These are phyloP conservation scores for Melocanna baccifera DNA, from an alignment of 176 grass and related monocot genomes.

Conservation along the genomic window DNA sequence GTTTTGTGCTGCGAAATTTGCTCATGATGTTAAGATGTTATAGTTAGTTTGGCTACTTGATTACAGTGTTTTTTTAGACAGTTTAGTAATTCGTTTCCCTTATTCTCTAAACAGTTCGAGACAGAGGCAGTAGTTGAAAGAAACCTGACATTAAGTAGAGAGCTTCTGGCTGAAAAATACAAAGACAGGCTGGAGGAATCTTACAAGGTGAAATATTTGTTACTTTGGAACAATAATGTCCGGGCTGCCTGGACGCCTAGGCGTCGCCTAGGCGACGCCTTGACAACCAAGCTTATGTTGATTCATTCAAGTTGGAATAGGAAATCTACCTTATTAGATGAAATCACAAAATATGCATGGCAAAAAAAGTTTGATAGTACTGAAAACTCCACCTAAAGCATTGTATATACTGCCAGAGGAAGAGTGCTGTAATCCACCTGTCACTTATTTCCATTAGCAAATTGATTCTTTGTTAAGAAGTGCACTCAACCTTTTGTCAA, in stretches of 20 bases:
- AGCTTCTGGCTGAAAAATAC: slow-evolving; percentile 73
- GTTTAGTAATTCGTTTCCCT: slow-evolving; percentile 8
- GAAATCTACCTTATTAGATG: neutral
- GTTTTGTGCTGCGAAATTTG: slow-evolving; percentile 39
- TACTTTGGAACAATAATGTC: slow-evolving; percentile 18
- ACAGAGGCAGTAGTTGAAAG: slow-evolving; percentile 73
- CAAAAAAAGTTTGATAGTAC: neutral
- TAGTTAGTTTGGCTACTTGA: neutral
- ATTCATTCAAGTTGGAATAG: neutral
- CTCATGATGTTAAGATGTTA: slow-evolving; percentile 11
- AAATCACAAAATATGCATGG: neutral
- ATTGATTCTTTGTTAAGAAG: neutral
- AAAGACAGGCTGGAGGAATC: slow-evolving; percentile 73
- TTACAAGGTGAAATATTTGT: slow-evolving; percentile 77
- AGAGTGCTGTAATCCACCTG: neutral
- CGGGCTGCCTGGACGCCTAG: no score
- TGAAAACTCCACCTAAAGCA: neutral
- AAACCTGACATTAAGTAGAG: slow-evolving; percentile 61
- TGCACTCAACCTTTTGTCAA: neutral
- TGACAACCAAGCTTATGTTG: no score
- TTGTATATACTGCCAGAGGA: neutral
- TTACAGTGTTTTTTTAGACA: neutral
- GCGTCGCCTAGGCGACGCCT: no score
- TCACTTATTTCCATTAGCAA: neutral
- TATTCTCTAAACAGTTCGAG: slow-evolving; percentile 73